phyloP scores from a whole-genome alignment of 2,329 filamentous ascomycete species.

The Fusarium globosum region DNA sequence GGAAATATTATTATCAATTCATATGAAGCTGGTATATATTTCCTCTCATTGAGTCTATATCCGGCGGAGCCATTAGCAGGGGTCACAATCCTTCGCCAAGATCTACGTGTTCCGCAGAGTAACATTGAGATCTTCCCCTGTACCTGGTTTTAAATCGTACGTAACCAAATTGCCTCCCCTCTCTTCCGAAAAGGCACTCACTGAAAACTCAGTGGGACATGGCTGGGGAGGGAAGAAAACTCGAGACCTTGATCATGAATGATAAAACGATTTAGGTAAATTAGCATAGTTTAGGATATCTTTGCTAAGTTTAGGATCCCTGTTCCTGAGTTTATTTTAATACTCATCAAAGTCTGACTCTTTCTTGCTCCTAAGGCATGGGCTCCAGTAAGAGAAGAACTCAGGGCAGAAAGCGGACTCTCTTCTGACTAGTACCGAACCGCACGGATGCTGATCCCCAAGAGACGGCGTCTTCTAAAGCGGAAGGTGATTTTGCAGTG shows the following conservation, averaged over 20 bases:
- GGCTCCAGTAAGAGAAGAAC: background rate
- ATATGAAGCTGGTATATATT: background rate
- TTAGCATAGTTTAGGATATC: background rate
- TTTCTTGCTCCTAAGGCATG: too few relatives aligned
- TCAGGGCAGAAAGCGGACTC: background rate
- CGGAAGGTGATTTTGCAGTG: background rate
- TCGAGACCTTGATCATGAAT: background rate
- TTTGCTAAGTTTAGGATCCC: background rate
- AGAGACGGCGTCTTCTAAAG: background rate
- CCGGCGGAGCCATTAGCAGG: background rate
- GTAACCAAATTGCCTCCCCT: background rate
- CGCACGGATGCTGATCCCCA: background rate
- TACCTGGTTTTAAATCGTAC: background rate
- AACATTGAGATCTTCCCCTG: slow-evolving; percentile 23
- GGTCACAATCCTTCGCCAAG: slow-evolving; percentile 3
- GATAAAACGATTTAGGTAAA: background rate
- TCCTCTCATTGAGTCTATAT: background rate
- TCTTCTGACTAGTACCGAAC: background rate
- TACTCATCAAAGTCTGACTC: too few relatives aligned
- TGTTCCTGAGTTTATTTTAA: too few relatives aligned
- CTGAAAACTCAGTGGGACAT: background rate
- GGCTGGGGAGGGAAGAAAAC: background rate
- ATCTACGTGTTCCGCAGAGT: slow-evolving; percentile 1
- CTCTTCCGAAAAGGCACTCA: background rate
- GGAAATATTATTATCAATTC: too few relatives aligned